Evolutionary conservation across 768 basidiomycete species (phyloP).

Genomic region (Pleurotus ostreatus): DNA sequence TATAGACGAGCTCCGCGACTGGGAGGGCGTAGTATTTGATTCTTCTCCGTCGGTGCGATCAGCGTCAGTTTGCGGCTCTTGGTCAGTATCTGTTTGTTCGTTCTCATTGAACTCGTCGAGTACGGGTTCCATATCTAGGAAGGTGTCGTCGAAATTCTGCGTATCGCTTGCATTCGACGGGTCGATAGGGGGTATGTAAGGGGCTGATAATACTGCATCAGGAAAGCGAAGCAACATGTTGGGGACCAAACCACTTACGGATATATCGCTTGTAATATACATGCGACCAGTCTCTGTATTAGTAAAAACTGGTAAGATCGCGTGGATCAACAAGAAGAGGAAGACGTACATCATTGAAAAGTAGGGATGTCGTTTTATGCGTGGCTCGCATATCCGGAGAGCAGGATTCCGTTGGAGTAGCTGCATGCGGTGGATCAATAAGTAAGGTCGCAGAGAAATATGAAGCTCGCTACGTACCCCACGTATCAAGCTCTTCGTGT

Average conservation of each 20-base stretch:
- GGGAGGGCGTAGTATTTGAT: slow-evolving; percentile 73
- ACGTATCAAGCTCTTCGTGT: slow-evolving; percentile 92
- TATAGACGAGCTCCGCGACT: slow-evolving; percentile 74
- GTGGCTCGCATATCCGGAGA: slow-evolving; percentile 86
- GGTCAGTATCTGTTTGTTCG: slow-evolving; percentile 63
- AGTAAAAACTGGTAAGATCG: slow-evolving; percentile 11
- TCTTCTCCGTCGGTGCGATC: slow-evolving; percentile 75
- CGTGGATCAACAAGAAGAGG: slow-evolving; percentile 13
- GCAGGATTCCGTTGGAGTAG: slow-evolving; percentile 91
- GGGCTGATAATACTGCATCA: slow-evolving; percentile 45
- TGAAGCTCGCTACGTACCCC: slow-evolving; percentile 57
- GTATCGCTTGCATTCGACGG: slow-evolving; percentile 92
- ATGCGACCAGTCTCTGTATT: slow-evolving; percentile 82
- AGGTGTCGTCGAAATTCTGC: slow-evolving; percentile 96
- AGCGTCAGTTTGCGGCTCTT: slow-evolving; percentile 63
- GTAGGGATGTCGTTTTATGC: slow-evolving; percentile 92
- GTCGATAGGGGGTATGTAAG: slow-evolving; percentile 90
- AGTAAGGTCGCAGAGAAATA: not conserved
- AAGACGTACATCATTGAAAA: slow-evolving; percentile 84
- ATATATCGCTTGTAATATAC: slow-evolving; percentile 94
- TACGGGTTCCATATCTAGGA: slow-evolving; percentile 92
- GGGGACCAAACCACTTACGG: slow-evolving; percentile 48
- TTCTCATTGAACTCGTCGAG: slow-evolving; percentile 74
- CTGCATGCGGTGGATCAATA: slow-evolving; percentile 32
- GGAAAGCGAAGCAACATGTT: slow-evolving; percentile 4